These are phyloP conservation scores for Trichoderma sp. DNA, from an alignment of 2,329 filamentous ascomycete species.

Conservation along the genomic window DNA sequence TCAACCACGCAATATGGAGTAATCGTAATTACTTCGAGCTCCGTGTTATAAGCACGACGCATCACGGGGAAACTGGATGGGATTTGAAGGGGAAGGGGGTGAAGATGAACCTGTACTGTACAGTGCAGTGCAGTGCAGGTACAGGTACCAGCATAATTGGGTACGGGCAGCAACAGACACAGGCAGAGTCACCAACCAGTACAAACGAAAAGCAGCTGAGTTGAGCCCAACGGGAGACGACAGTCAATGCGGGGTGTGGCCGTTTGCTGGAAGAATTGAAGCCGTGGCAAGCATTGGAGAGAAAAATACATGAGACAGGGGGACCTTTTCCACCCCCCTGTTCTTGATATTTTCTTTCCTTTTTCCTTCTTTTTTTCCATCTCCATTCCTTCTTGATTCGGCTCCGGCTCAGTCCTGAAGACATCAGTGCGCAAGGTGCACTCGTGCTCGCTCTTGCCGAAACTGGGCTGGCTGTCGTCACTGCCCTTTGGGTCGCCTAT, in stretches of 20 bases:
- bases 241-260: background rate
- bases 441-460: slow-evolving; percentile 10
- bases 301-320: background rate
- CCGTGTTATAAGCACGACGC: background rate
- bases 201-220: background rate
- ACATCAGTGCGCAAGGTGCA: background rate
- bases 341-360: background rate
- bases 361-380: background rate
- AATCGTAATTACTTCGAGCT: slow-evolving; percentile 6
- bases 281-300: background rate
- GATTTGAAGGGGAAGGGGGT: background rate
- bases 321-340: background rate
- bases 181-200: background rate
- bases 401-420: background rate
- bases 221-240: background rate
- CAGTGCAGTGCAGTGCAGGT: background rate
- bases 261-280: background rate
- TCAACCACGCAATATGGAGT: background rate
- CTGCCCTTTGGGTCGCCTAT: background rate
- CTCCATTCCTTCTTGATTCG: background rate
- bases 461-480: background rate
- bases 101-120: background rate
- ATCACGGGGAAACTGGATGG: background rate
- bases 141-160: background rate
- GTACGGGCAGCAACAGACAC: background rate